These are phyloP conservation scores for Stagonosporopsis rhizophila DNA, from an alignment of 2,329 filamentous ascomycete genomes.

Conservation along the genomic window DNA sequence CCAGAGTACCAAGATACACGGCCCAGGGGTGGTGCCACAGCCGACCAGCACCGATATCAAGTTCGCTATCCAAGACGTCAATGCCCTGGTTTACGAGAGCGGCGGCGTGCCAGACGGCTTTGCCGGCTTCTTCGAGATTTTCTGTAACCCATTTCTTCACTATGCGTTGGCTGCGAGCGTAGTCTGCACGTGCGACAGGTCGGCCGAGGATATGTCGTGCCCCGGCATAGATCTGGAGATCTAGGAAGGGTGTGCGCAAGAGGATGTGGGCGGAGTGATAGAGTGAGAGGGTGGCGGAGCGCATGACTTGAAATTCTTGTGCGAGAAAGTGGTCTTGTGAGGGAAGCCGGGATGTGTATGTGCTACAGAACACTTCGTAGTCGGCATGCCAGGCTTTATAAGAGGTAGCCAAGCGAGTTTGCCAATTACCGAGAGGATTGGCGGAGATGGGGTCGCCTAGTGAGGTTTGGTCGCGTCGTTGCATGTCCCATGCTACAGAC, in stretches of 20 bases:
- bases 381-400: slow-evolving; percentile 67
- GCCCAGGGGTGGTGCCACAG: slow-evolving; percentile 70
- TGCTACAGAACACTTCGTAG: slow-evolving; percentile 61
- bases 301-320: slow-evolving; percentile 56
- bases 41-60: slow-evolving; percentile 58
- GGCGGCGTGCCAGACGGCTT: slow-evolving; percentile 63
- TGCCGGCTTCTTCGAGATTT: slow-evolving; percentile 46
- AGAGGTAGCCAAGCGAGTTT: slow-evolving; percentile 58
- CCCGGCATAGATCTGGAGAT: slow-evolving; percentile 68
- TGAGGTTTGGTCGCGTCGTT: slow-evolving; percentile 67
- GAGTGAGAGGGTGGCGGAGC: slow-evolving; percentile 60
- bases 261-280: slow-evolving; percentile 66
- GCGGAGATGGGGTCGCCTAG: slow-evolving; percentile 53
- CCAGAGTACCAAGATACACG: slow-evolving; percentile 65
- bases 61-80: slow-evolving; percentile 51
- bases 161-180: slow-evolving; percentile 57
- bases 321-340: slow-evolving; percentile 41
- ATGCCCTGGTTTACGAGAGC: slow-evolving; percentile 60
- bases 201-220: slow-evolving; percentile 66
- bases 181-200: slow-evolving; percentile 59
- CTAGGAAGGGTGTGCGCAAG: slow-evolving; percentile 65
- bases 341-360: slow-evolving; percentile 36
- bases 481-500: slow-evolving; percentile 69
- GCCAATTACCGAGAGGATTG: slow-evolving; percentile 58
- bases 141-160: slow-evolving; percentile 60